phyloP scores from a whole-genome alignment of 2,329 filamentous ascomycete species.

The Akanthomyces uredinophilus region DNA sequence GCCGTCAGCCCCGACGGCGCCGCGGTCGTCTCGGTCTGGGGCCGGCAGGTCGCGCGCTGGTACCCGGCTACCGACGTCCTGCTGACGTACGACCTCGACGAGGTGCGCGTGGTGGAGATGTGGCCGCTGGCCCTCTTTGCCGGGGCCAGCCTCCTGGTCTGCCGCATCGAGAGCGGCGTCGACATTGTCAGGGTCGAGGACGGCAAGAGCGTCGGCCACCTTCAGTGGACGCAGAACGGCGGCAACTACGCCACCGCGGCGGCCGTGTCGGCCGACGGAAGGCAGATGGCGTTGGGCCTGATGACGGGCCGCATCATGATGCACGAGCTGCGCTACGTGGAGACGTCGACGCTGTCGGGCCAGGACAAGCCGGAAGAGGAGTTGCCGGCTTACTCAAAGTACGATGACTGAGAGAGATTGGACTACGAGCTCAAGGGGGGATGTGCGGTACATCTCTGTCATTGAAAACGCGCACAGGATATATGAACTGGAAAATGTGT shows the following conservation, averaged over 20 bases:
- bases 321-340: background rate
- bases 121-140: conserved; percentile 26
- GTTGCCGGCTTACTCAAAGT: background rate
- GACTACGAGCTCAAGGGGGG: too few species aligned
- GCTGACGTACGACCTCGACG: conserved; percentile 21
- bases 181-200: conserved; percentile 13
- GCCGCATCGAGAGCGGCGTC: conserved; percentile 24
- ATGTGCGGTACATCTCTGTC: too few species aligned
- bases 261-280: background rate
- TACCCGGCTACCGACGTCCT: conserved; percentile 18
- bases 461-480: too few species aligned
- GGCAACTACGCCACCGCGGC: background rate
- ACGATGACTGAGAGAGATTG: background rate
- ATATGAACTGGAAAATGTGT: too few species aligned
- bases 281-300: background rate
- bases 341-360: background rate
- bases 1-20: conserved; percentile 20
- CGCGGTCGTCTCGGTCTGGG: conserved; percentile 24
- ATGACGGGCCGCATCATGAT: background rate
- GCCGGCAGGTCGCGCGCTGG: conserved; percentile 23
- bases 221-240: background rate
- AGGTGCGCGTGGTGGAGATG: conserved; percentile 19
- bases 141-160: conserved; percentile 22
- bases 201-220: background rate
- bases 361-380: background rate